These are phyloP conservation scores for Coniferiporia sulphurascens DNA, from an alignment of 1,284 basidiomycete species.

Conservation along the genomic window DNA sequence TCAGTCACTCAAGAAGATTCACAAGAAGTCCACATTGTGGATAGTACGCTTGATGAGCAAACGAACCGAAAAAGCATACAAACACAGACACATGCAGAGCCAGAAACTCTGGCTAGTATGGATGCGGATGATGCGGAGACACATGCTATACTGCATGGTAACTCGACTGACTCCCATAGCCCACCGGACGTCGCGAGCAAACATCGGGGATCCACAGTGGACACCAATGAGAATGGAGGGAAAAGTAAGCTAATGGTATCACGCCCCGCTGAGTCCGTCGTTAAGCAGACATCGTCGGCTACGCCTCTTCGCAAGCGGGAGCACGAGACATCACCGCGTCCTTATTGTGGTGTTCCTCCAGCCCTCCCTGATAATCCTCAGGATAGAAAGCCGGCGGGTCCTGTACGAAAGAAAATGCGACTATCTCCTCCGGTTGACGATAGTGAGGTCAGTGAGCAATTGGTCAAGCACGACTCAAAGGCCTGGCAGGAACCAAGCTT, in stretches of 20 bases:
- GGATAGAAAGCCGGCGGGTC: background rate
- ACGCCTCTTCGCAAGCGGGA: slow-evolving; percentile 7
- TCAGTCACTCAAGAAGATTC: slow-evolving; percentile 6
- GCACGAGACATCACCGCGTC: background rate
- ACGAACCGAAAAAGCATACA: no score
- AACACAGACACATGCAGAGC: background rate
- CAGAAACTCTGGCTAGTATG: slow-evolving; percentile 1
- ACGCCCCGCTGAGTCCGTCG: no score
- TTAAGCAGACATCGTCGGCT: slow-evolving; percentile 2
- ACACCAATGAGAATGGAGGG: no score
- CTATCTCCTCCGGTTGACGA: background rate
- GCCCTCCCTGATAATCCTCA: background rate
- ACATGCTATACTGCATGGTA: background rate
- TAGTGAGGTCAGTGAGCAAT: background rate
- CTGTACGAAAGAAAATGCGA: background rate
- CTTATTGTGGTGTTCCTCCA: background rate
- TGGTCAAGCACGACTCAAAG: slow-evolving; percentile 3
- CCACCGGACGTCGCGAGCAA: background rate
- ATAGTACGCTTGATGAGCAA: background rate
- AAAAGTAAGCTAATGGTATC: no score
- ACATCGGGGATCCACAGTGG: no score
- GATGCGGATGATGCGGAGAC: slow-evolving; percentile 11
- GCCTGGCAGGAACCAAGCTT: slow-evolving; percentile 13
- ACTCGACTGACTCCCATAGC: background rate
- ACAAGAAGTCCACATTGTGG: background rate